Evolutionary conservation across 1,284 basidiomycete species (phyloP), one percentile per base, ranked within the genome.

Genomic region (Ceratobasidium sp.): DNA sequence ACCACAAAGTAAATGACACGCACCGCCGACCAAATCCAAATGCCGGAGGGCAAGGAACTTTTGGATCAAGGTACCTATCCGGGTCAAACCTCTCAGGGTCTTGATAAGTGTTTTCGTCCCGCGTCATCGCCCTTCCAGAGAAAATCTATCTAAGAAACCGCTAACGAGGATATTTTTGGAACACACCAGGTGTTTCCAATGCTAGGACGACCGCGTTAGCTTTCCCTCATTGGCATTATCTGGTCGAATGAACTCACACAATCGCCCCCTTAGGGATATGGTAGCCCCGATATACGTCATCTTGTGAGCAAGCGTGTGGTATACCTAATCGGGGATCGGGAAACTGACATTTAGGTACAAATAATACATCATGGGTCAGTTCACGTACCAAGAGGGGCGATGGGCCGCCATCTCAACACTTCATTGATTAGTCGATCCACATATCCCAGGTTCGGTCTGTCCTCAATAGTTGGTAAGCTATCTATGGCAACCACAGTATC

Each of bases 381-480:
- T 49, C 46, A 49, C 71, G 8, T 57, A 68, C 80, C 79, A n/a
- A 80, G 68, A 19, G 77, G 73, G 9, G 77, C 77, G 2, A 79
- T 57, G 1, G 77, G 67, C 9, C 51, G 25, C 77, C 76, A 78
- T 19, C 78, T n/a, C 34, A 78, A 19, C 3, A 56, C 43, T 49
- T 78, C 78, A 17, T 74, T 43, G 3, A 78, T 25, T 25, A 78
- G 13, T 2, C 69, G 54, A 29, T 77, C 49, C 3, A 76, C 54
- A 32, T 78, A 78, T 29, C 70, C 70, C 15, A 77, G 49, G 29
- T 62, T 1, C 9, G 44, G 17, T 59, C 56, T 62, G 37, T 77
- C 76, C 11, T 62, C 69, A 2, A 77, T 32, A 13, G 52, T 70
- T 19, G 78, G 78, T 1, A 76, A 22, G 13, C 78, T 62, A 29